phyloP scores from a whole-genome alignment of 805 yeast genomes.

The Ogataea glucozyma region DNA sequence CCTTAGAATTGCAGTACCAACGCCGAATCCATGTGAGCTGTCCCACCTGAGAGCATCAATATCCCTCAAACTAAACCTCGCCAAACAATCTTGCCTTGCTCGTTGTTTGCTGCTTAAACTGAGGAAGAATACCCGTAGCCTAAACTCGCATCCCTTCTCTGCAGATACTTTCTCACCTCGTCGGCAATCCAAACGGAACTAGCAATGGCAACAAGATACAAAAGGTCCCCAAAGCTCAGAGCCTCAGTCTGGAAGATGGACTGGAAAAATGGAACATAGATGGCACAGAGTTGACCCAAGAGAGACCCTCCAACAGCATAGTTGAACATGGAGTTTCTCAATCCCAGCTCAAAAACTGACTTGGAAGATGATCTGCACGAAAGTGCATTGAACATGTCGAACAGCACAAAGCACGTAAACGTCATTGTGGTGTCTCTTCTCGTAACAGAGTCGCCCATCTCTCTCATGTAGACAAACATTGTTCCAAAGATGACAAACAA shows the following conservation, averaged over 20 bases:
- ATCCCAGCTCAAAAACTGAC: constrained; percentile 79
- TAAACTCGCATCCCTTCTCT: constrained; percentile 19
- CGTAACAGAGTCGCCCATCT: constrained; percentile 85
- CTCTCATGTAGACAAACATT: constrained; percentile 77
- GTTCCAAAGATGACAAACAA: constrained; percentile 81
- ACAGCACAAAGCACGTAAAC: constrained; percentile 92
- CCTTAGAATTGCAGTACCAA: too few relatives aligned
- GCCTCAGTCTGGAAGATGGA: constrained; percentile 94
- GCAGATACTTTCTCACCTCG: constrained; percentile 68
- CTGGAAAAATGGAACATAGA: constrained; percentile 92
- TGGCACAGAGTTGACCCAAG: constrained; percentile 88
- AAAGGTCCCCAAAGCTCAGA: constrained; percentile 65
- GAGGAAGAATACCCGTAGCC: constrained; percentile 32
- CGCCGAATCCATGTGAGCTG: too few relatives aligned
- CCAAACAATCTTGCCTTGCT: not conserved
- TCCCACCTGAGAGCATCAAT: too few relatives aligned
- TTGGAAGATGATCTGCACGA: constrained; percentile 88
- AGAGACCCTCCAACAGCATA: constrained; percentile 87
- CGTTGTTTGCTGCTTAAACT: constrained; percentile 21
- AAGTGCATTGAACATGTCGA: constrained; percentile 95
- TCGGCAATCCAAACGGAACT: constrained; percentile 86
- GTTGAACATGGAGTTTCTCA: constrained; percentile 87
- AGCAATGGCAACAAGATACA: constrained; percentile 60
- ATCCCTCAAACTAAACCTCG: too few relatives aligned
- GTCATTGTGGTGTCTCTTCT: constrained; percentile 99